phyloP scores from a whole-genome alignment of 2,329 filamentous ascomycete genomes.

The Fusarium fracticaudum region DNA sequence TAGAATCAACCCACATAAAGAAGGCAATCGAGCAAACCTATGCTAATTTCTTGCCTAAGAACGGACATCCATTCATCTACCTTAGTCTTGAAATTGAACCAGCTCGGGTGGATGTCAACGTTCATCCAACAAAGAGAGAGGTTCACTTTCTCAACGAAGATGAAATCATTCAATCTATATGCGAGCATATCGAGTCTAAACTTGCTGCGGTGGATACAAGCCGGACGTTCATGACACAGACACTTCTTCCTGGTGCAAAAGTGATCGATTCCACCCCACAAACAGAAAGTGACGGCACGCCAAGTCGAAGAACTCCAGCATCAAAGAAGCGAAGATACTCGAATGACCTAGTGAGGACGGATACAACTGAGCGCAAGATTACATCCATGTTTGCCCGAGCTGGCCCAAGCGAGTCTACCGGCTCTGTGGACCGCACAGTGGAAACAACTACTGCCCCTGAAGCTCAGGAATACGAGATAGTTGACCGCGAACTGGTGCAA shows the following conservation, averaged over 20 bases:
- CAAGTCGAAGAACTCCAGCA: conserved; percentile 49
- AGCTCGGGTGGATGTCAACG: conserved; percentile 92
- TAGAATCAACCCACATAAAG: conserved; percentile 88
- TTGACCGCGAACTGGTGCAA: conserved; percentile 72
- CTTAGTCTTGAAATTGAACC: conserved; percentile 93
- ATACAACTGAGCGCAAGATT: conserved; percentile 90
- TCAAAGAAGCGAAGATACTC: conserved; percentile 55
- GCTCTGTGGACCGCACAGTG: conserved; percentile 34
- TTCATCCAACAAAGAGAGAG: conserved; percentile 96
- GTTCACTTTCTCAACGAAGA: conserved; percentile 98
- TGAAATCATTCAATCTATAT: conserved; percentile 89
- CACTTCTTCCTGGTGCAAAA: conserved; percentile 76
- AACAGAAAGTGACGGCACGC: conserved; percentile 42
- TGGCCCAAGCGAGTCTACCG: conserved; percentile 44
- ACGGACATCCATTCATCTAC: conserved; percentile 93
- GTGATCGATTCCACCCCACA: conserved; percentile 37
- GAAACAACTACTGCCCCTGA: conserved; percentile 54
- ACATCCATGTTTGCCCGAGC: conserved; percentile 88
- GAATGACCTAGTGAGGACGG: conserved; percentile 90
- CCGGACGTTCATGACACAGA: conserved; percentile 94
- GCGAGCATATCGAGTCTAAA: conserved; percentile 78
- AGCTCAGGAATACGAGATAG: conserved; percentile 74
- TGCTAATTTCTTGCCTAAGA: conserved; percentile 86
- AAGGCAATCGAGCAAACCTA: conserved; percentile 94
- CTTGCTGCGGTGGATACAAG: conserved; percentile 91